A percentile compares a stretch with the other conserved stretches of the same genome.
These are phyloP conservation scores for Pisolithus tinctorius DNA, from an alignment of 768 basidiomycete species.

Conservation along the genomic window DNA sequence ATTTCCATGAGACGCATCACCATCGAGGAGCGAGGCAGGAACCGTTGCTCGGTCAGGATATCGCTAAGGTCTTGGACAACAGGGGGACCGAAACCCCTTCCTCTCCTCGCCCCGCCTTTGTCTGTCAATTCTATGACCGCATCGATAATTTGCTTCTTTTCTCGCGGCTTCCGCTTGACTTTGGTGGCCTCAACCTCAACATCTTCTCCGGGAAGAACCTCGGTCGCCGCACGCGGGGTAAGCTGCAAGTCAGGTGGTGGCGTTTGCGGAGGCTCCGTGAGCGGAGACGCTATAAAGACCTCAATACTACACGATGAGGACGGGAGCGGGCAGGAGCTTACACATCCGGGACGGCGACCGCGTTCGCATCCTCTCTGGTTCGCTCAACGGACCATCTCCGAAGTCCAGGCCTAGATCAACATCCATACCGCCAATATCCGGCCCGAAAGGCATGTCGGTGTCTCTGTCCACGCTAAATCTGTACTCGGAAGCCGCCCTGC, in stretches of 20 bases:
- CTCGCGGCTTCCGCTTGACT: constrained; percentile 49
- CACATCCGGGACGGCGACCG: constrained; percentile 63
- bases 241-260: constrained; percentile 59
- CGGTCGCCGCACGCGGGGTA: constrained; percentile 42
- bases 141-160: constrained; percentile 88
- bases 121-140: constrained; percentile 78
- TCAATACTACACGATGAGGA: constrained; percentile 5
- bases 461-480: constrained; percentile 53
- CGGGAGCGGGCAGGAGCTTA: constrained; percentile 28
- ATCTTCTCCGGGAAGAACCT: constrained; percentile 33
- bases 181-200: constrained; percentile 25
- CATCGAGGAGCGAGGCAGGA: constrained; percentile 76
- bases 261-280: constrained; percentile 68
- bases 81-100: constrained; percentile 54
- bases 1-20: constrained; percentile 85
- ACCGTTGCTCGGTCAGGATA: constrained; percentile 76
- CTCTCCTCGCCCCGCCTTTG: constrained; percentile 46
- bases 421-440: constrained; percentile 46
- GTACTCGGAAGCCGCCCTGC: constrained; percentile 60
- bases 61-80: constrained; percentile 52
- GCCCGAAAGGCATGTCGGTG: constrained; percentile 43
- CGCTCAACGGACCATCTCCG: constrained; percentile 45
- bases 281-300: constrained; percentile 55
- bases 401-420: constrained; percentile 69
- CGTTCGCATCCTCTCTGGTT: constrained; percentile 49